phyloP scores from a whole-genome alignment of 1,284 basidiomycete genomes.

The Apiotrichum gracile region DNA sequence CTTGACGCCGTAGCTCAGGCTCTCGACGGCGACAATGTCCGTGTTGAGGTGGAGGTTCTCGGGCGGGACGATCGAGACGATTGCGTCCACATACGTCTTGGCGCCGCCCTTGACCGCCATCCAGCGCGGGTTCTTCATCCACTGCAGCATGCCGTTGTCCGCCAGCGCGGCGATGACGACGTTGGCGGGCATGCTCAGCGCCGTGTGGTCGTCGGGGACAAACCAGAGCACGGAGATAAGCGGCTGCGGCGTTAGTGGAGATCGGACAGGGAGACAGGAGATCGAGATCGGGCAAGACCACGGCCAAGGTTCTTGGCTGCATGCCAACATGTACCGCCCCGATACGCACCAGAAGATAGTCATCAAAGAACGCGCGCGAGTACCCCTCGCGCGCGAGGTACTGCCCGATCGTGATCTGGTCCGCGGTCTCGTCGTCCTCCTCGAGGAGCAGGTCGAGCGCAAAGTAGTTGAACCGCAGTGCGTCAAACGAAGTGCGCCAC shows the following conservation, averaged over 20 bases:
- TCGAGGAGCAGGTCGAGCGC: slow-evolving; percentile 46
- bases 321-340: too few species aligned
- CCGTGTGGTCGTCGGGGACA: slow-evolving; percentile 9
- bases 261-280: too few species aligned
- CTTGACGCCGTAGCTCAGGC: slow-evolving; percentile 27
- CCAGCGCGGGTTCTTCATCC: slow-evolving; percentile 59
- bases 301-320: too few species aligned
- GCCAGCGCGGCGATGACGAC: slow-evolving; percentile 2
- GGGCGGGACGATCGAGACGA: slow-evolving; percentile 55
- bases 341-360: slow-evolving; percentile 67
- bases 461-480: slow-evolving; percentile 69
- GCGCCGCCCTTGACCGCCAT: slow-evolving; percentile 68
- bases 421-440: slow-evolving; percentile 14
- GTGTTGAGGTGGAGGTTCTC: slow-evolving; percentile 59
- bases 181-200: slow-evolving; percentile 9
- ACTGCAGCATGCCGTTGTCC: not conserved
- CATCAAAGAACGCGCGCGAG: slow-evolving; percentile 62
- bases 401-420: slow-evolving; percentile 59
- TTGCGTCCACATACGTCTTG: slow-evolving; percentile 60
- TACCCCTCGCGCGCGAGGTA: slow-evolving; percentile 66
- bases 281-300: too few species aligned
- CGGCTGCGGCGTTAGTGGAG: not conserved
- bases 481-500: slow-evolving; percentile 72
- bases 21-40: slow-evolving; percentile 49
- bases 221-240: slow-evolving; percentile 9